These are phyloP conservation scores for Arabis hirsuta DNA, from an alignment of 345 rosid species.

Conservation along the genomic window DNA sequence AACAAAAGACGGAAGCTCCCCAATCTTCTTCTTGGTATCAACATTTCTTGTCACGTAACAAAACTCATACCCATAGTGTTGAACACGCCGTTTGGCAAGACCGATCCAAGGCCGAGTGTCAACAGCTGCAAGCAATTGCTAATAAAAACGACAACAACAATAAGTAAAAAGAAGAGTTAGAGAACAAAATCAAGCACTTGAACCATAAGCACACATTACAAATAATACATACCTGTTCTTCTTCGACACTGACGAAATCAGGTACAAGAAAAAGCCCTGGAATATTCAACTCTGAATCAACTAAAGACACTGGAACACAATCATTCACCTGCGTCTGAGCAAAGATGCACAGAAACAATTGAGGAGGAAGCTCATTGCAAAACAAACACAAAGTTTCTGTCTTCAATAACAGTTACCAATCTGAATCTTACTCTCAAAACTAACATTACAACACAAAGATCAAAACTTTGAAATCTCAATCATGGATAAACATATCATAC, in stretches of 20 bases:
- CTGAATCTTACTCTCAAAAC: background rate
- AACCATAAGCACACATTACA: background rate
- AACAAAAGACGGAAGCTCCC: constrained; percentile 81
- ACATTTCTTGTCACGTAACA: constrained; percentile 82
- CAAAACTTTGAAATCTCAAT: constrained; percentile 18
- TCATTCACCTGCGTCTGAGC: constrained; percentile 48
- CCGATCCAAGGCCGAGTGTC: constrained; percentile 75
- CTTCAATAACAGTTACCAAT: constrained; percentile 11
- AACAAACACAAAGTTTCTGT: constrained; percentile 20
- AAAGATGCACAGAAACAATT: background rate
- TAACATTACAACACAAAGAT: constrained; percentile 22
- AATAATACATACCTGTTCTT: constrained; percentile 63
- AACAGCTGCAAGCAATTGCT: constrained; percentile 87
- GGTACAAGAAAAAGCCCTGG: constrained; percentile 74
- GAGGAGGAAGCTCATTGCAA: background rate
- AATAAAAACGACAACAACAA: constrained; percentile 12
- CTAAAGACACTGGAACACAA: constrained; percentile 55
- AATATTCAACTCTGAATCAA: constrained; percentile 70
- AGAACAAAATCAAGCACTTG: constrained; percentile 13
- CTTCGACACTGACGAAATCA: constrained; percentile 66
- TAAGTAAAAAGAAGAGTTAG: background rate
- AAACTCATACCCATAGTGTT: constrained; percentile 95
- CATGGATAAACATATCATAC: background rate
- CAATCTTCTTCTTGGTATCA: constrained; percentile 66
- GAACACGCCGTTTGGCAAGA: constrained; percentile 88